Evolutionary conservation across 306 rosid species (phyloP).

Genomic region (Sicyos edulis): DNA sequence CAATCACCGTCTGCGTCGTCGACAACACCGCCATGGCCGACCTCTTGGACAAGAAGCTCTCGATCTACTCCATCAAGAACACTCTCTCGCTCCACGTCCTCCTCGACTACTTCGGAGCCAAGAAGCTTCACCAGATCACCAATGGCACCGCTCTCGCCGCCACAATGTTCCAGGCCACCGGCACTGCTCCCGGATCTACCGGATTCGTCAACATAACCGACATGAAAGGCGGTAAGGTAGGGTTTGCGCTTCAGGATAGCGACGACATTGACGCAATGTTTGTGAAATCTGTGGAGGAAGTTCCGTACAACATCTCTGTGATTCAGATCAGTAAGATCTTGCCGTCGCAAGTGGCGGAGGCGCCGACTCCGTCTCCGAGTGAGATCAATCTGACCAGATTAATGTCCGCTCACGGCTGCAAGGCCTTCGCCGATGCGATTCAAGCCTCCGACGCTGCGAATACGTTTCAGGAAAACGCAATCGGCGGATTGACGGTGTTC

Average conservation of each 20-base stretch:
- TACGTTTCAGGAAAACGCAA: constrained; percentile 40
- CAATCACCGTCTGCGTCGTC: constrained; percentile 79
- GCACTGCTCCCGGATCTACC: constrained; percentile 64
- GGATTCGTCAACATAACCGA: constrained; percentile 90
- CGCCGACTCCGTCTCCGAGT: constrained; percentile 70
- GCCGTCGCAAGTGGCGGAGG: constrained; percentile 62
- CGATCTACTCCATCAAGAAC: constrained; percentile 63
- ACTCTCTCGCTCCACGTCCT: constrained; percentile 85
- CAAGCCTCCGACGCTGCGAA: constrained; percentile 38
- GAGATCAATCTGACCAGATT: constrained; percentile 51
- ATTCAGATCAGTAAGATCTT: constrained; percentile 64
- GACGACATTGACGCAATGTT: constrained; percentile 44
- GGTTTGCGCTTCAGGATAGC: constrained; percentile 54
- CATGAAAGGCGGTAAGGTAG: constrained; percentile 74
- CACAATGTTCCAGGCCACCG: constrained; percentile 86
- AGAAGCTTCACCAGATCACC: constrained; percentile 95
- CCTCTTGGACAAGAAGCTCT: constrained; percentile 43
- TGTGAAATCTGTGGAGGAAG: constrained; percentile 62
- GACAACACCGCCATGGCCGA: constrained; percentile 72
- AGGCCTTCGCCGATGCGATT: constrained; percentile 62
- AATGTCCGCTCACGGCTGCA: constrained; percentile 86
- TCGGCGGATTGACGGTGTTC: constrained; percentile 66
- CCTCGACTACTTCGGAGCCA: constrained; percentile 85
- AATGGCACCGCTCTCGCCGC: constrained; percentile 85
- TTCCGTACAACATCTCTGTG: constrained; percentile 71